phyloP scores from a whole-genome alignment of 345 rosid species.

The Eucalyptus leucophloia region DNA sequence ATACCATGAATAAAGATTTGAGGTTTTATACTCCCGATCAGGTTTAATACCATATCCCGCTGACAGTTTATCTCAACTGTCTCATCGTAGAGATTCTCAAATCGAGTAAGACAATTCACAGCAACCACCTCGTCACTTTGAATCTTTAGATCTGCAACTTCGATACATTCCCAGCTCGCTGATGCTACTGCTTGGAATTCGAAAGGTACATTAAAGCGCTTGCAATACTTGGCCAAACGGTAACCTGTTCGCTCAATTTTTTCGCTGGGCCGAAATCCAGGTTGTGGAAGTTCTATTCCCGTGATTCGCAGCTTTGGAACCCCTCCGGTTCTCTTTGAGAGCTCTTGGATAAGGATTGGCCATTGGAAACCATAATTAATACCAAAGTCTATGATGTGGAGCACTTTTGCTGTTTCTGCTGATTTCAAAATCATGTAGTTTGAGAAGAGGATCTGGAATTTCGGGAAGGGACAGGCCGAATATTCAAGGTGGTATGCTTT shows the following conservation, averaged over 20 bases:
- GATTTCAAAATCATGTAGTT: constrained; percentile 10
- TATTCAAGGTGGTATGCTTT: constrained; percentile 25
- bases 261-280: constrained; percentile 11
- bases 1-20: constrained; percentile 37
- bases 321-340: constrained; percentile 13
- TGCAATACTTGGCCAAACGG: constrained; percentile 55
- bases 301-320: constrained; percentile 47
- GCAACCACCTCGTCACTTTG: constrained; percentile 47
- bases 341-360: constrained; percentile 30
- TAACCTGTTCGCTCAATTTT: constrained; percentile 44
- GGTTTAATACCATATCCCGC: constrained; percentile 35
- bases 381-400: constrained; percentile 50
- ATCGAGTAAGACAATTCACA: constrained; percentile 35
- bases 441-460: constrained; percentile 12
- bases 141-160: constrained; percentile 56
- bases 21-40: constrained; percentile 60
- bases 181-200: constrained; percentile 57
- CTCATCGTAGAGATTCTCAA: constrained; percentile 55
- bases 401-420: constrained; percentile 14
- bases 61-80: constrained; percentile 52
- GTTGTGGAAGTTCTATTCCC: constrained; percentile 9
- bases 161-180: constrained; percentile 65
- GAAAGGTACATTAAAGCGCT: constrained; percentile 65
- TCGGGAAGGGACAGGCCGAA: constrained; percentile 19
- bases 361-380: constrained; percentile 37